Evolutionary conservation across 1,139 yeast species (phyloP).

Genomic region (Nadsonia starkeyi-henricii): DNA sequence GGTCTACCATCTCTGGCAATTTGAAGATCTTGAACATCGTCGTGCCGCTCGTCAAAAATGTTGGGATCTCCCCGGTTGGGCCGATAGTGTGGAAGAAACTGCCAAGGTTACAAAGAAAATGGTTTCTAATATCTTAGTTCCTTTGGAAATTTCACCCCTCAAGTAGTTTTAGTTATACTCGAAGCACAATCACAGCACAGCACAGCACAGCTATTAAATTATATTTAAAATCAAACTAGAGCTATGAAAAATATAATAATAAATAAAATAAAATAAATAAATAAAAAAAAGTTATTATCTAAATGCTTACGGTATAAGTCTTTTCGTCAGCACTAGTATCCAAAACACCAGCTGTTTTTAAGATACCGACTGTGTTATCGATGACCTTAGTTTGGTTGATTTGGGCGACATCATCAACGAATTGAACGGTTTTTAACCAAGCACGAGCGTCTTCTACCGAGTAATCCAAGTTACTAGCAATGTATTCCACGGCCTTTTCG

Average conservation of each 20-base stretch:
- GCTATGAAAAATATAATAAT: too few relatives aligned
- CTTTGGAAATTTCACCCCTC: slow-evolving; percentile 28
- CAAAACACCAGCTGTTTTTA: slow-evolving; percentile 46
- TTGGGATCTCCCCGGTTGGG: slow-evolving; percentile 33
- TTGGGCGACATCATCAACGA: slow-evolving; percentile 35
- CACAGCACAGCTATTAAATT: too few relatives aligned
- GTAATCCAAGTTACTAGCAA: slow-evolving; percentile 58
- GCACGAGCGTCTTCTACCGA: slow-evolving; percentile 59
- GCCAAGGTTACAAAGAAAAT: slow-evolving; percentile 27
- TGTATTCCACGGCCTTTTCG: slow-evolving; percentile 55
- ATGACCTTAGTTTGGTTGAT: slow-evolving; percentile 41
- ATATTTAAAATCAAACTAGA: too few relatives aligned
- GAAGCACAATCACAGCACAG: too few relatives aligned
- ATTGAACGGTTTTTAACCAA: slow-evolving; percentile 68
- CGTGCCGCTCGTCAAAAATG: slow-evolving; percentile 28
- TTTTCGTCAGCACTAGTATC: slow-evolving; percentile 15
- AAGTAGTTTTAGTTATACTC: slow-evolving; percentile 13
- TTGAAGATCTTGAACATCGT: slow-evolving; percentile 31
- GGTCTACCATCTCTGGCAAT: slow-evolving; percentile 32
- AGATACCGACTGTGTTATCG: slow-evolving; percentile 42
- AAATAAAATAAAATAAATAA: too few relatives aligned
- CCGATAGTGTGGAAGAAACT: slow-evolving; percentile 31
- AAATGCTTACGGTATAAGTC: slow-evolving; percentile 9
- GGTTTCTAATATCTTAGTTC: slow-evolving; percentile 28
- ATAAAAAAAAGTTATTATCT: too few relatives aligned